Evolutionary conservation across 805 yeast genomes (phyloP).

Genomic region (Candida ascalaphidarum): DNA sequence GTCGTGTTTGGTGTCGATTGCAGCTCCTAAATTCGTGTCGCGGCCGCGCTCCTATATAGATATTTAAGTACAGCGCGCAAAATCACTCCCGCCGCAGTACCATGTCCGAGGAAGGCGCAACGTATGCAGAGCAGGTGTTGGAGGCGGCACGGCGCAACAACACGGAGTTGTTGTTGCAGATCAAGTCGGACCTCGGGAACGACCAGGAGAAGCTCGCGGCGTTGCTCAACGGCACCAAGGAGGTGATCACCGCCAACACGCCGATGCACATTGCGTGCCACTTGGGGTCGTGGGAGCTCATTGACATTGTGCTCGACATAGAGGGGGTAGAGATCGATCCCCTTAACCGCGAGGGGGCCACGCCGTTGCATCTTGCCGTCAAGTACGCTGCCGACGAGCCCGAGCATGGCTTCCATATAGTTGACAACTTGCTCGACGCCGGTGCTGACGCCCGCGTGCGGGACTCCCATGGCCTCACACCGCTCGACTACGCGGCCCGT

Average conservation of each 20-base stretch:
- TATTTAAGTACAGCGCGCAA: no score
- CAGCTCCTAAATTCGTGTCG: no score
- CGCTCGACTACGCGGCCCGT: conserved; percentile 57
- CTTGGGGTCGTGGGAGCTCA: conserved; percentile 77
- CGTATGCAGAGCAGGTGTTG: conserved; percentile 62
- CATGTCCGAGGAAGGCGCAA: conserved; percentile 32
- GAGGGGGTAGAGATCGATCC: conserved; percentile 92
- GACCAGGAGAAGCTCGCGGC: conserved; percentile 30
- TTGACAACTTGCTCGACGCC: conserved; percentile 79
- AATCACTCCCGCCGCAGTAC: no score
- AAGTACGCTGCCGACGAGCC: conserved; percentile 71
- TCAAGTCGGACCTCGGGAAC: conserved; percentile 37
- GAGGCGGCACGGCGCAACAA: conserved; percentile 89
- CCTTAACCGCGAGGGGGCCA: conserved; percentile 64
- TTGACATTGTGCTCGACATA: conserved; percentile 74
- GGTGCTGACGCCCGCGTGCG: conserved; percentile 69
- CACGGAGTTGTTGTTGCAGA: conserved; percentile 56
- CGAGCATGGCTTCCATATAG: conserved; percentile 72
- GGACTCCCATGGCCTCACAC: conserved; percentile 52
- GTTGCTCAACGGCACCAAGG: conserved; percentile 55
- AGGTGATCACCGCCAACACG: conserved; percentile 71
- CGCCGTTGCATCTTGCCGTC: conserved; percentile 86
- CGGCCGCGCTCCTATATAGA: no score
- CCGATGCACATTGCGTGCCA: conserved; percentile 76
- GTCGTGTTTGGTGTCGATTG: no score